Evolutionary conservation across 2,329 filamentous ascomycete genomes (phyloP), one percentile per base, ranked within the genome.

Genomic region (Colletotrichum theobromicola): DNA sequence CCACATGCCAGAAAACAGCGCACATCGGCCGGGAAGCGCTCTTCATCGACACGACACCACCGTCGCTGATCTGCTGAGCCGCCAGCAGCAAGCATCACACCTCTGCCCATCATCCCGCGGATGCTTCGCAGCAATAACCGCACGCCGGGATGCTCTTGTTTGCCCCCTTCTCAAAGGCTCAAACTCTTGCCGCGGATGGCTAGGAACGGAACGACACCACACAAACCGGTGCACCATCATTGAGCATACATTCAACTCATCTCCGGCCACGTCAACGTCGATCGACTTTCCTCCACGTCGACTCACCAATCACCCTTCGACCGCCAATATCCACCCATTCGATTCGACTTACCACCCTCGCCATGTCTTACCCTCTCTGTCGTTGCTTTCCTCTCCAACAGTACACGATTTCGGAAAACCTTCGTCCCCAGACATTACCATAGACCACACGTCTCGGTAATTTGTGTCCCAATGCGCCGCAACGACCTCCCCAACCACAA

Each of bases 1-100:
- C 77, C 77, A 78, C 76, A 79, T 78, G 79, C 77, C 78, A 78
- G 74, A 76, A 77, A 78, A 77, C 68, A 77, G 63, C 77, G 72
- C 77, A 77, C 60, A 46, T 60, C 55, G 63, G 30, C 53, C 61
- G 71, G 50, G 68, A 77, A 28, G 50, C 62, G 32, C 46, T 37
- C 34, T 34, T 30, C 58, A 69, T 69, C 46, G 64, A 67, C 18
- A 26, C 24, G 21, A 64, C 61, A 64, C 35, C 35, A 64, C 18
- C 34, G 61, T 28, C 16, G 30, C 34, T 34, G n/a, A n/a, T 64
- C 34, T 64, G 21, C 26, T 30, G 18, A 46, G 42, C 42, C 18
- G 42, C 42, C 28, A 53, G 15, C 46, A 58, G 67, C 46, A 32
- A 65, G 46, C 60, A 42, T 46, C n/a, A 24, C 32, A 26, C 24